A percentile compares a stretch with the other conserved stretches of the same genome.
phyloP scores from a whole-genome alignment of 345 rosid species.

The Capsella bursapastoris region DNA sequence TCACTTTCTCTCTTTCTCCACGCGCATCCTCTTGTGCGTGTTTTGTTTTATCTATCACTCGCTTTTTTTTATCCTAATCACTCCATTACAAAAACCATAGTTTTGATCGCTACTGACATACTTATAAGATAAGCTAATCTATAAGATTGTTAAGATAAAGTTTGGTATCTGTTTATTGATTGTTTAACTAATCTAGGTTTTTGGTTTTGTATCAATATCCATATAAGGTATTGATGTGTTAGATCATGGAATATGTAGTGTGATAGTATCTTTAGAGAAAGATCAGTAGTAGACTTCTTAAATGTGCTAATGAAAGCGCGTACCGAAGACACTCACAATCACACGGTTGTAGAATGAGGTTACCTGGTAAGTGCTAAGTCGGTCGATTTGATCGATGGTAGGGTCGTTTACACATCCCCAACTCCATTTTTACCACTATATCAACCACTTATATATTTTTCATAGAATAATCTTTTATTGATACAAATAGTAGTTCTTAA shows the following conservation, averaged over 20 bases:
- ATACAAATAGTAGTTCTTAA: conserved; percentile 1
- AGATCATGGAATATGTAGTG: not conserved
- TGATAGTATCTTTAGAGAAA: not conserved
- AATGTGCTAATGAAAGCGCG: conserved; percentile 21
- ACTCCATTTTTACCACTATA: conserved; percentile 40
- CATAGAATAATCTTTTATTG: not conserved
- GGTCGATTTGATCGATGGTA: conserved; percentile 33
- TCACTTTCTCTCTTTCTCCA: conserved; percentile 32
- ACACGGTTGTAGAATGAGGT: conserved; percentile 28
- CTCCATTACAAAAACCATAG: not conserved
- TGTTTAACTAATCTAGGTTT: not conserved
- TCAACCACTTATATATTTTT: conserved; percentile 22
- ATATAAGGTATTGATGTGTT: not conserved
- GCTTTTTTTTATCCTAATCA: not conserved
- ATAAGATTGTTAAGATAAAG: not conserved
- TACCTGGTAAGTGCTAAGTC: conserved; percentile 45
- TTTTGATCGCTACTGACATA: not conserved
- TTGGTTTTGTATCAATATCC: not conserved
- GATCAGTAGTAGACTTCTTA: not conserved
- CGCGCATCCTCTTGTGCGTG: conserved; percentile 20
- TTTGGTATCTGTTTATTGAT: not conserved
- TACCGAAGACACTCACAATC: not conserved
- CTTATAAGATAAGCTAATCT: not conserved
- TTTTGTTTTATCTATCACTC: not conserved
- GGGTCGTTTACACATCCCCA: conserved; percentile 36